phyloP scores from a whole-genome alignment of 2,329 filamentous ascomycete genomes.

The Colletotrichum orbiculare region DNA sequence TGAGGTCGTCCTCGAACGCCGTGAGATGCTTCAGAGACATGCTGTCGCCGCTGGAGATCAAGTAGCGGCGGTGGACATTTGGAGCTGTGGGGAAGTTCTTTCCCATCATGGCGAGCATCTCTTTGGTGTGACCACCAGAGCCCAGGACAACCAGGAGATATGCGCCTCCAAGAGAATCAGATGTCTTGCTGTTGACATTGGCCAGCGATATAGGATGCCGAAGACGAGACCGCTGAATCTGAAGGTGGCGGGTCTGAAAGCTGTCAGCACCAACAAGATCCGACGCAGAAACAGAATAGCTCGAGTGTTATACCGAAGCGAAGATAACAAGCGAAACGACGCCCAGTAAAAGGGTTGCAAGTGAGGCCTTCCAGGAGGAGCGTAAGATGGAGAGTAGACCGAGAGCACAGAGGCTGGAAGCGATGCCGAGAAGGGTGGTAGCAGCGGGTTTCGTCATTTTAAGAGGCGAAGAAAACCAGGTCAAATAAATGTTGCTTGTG shows the following conservation, averaged over 20 bases:
- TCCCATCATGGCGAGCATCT: constrained; percentile 88
- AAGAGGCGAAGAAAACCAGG: not conserved
- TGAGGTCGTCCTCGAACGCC: constrained; percentile 52
- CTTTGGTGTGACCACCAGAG: constrained; percentile 92
- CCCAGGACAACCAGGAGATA: constrained; percentile 87
- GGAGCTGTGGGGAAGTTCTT: constrained; percentile 63
- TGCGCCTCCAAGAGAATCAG: constrained; percentile 42
- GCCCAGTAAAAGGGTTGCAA: constrained; percentile 12
- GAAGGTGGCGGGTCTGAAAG: constrained; percentile 24
- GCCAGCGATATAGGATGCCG: constrained; percentile 28
- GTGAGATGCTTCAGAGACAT: constrained; percentile 77
- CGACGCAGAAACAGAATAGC: no score
- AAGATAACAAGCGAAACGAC: constrained; percentile 40
- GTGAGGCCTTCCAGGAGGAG: constrained; percentile 27
- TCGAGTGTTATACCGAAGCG: constrained; percentile 42
- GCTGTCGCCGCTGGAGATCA: constrained; percentile 83
- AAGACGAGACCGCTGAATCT: constrained; percentile 21
- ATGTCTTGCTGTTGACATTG: constrained; percentile 4
- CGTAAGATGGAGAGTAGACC: constrained; percentile 19
- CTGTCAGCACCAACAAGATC: not conserved
- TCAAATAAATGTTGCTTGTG: not conserved
- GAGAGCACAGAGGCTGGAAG: constrained; percentile 17
- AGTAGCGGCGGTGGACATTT: constrained; percentile 79
- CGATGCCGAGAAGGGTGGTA: constrained; percentile 27
- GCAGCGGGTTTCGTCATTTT: constrained; percentile 25